Base-by-base conservation (phyloP, 177 flowering plant species). In the Vitis hybrid region DNA sequence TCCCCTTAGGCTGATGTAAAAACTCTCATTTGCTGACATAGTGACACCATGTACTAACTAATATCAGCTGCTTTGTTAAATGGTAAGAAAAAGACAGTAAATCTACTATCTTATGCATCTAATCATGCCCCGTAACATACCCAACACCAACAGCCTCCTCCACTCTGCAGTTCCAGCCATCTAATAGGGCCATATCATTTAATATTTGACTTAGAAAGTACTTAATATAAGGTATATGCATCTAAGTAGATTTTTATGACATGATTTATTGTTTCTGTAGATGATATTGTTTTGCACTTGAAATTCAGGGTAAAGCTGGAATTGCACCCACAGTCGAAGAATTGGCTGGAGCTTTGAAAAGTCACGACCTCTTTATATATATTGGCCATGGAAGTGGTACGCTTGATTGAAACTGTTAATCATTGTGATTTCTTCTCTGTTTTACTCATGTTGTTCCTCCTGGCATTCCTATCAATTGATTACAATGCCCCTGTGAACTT, bases 361-460 rank as follows among this genome's bases (percentile, higher is more conserved):
- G 61, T 68, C 98, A 88, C 72, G 97, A 95, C 71, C 91, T 95
- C 57, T 95, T 89, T 70, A 75, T 93, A 64, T 95, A 95, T 78
- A 80, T 93, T 48, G 99, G 99, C 34, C 99, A 95, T 85, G 99
- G 98, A 78, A 91, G 97, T 79, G 99, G 99, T 95, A 90, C 34
- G 88, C 56, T 63, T 62, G 61, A 2, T 34, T 51, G n/a, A 3
- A 13, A 17, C 32, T 50, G 6, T 59, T 62, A 21, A 48, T 54
- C 1, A 10, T 1, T 15, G 18, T 56, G 34, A 59, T 70, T 54
- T 34, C 67, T n/a, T 62, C 30, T 17, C 12, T 51, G 23, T 49
- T 70, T 30, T 21, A 2, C n/a, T 51, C 49, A 30, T 62, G 12
- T 18, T 19, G 13, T 66, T 56, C 32, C n/a, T 49, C 0, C 54